Base-by-base conservation (phyloP, 495 filamentous ascomycete genomes). In the Neurospora sp. region DNA sequence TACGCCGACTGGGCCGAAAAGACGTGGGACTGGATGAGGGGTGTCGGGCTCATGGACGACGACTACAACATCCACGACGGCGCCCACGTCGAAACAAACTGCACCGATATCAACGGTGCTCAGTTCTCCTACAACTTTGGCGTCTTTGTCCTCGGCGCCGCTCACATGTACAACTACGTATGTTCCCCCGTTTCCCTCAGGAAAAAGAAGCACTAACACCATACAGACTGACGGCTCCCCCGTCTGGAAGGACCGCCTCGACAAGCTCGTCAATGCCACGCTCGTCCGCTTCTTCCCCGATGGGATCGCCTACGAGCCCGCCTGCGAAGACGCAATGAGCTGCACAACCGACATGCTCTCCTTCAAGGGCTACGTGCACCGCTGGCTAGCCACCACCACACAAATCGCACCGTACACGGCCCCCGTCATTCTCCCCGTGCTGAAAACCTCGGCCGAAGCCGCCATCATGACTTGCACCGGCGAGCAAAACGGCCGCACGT, bases 291-390 rank as follows among this genome's bases (percentile, higher is more conserved):
- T 94, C 81, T 87, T 87, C 78, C 79, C 84, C 17, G 74, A 85
- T 14, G 82, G 84, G 31, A 81, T 83, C 8, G 80, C 87, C 31
- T 87, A 86, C 75, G 93, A 96, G 78, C 77, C 87, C 31, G 86
- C 88, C 35, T 96, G 93, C 82, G 93, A 94, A 78, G 80, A 78
- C 76, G 73, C 81, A 82, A 71, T 86, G 76, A 80, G 82, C 1
- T 94, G 93, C 83, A 88, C 92, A 71, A 87, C 89, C 45, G 93
- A 96, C 76, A 92, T 94, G 83, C 86, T 87, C 53, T 92, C 90
- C 45, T 97, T 94, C 88, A 97, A 96, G 81, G 92, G 92, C 41
- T 96, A 94, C 82, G 84, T 95, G 17, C 84, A 92, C 31, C 91
- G 94, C 35, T 97, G 93, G 91, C 86, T 97, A 81, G 89, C 89